A percentile compares a stretch with the other conserved stretches of the same genome.
Conservation (phyloP, 1,284 basidiomycete genomes). For the Laetiporus sulphureus region DNA sequence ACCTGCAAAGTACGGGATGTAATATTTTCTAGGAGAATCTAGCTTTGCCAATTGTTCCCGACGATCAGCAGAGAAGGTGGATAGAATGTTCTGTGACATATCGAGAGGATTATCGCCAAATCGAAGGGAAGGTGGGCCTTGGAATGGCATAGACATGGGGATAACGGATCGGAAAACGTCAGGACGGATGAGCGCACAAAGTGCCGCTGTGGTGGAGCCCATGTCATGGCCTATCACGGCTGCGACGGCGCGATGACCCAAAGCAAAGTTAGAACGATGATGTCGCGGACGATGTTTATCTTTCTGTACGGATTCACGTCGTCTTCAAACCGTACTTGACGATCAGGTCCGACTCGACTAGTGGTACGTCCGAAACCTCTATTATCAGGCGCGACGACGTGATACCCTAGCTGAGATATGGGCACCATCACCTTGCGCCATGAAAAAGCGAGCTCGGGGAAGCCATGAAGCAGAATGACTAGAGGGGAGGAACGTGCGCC, state of each 20-base stretch:
- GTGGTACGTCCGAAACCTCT: conserved; percentile 29
- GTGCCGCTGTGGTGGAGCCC: conserved; percentile 46
- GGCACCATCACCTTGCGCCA: conserved; percentile 53
- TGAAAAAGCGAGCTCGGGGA: conserved; percentile 59
- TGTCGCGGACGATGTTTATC: conserved; percentile 44
- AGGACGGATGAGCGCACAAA: conserved; percentile 46
- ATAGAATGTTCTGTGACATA: neutral
- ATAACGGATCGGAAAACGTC: conserved; percentile 50
- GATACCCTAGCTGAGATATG: conserved; percentile 33
- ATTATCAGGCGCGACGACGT: conserved; percentile 30
- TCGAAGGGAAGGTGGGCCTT: conserved; percentile 33
- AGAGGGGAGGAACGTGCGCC: conserved; percentile 33
- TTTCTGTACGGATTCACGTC: conserved; percentile 42
- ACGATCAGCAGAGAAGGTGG: conserved; percentile 13
- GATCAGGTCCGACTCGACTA: conserved; percentile 8
- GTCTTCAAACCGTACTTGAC: conserved; percentile 36
- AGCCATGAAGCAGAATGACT: conserved; percentile 56
- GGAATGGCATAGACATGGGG: conserved; percentile 53
- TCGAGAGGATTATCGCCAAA: conserved; percentile 13
- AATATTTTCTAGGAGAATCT: conserved; percentile 51
- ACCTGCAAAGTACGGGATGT: conserved; percentile 43
- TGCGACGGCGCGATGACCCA: conserved; percentile 40
- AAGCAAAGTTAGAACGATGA: conserved; percentile 41
- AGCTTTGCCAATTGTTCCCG: conserved; percentile 31
- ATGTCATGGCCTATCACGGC: conserved; percentile 56